Percentiles rank a stretch among this genome's conserved stretches.
Evolutionary conservation across 1,139 yeast species (phyloP).

Genomic region (Hansenula lynferdii): DNA sequence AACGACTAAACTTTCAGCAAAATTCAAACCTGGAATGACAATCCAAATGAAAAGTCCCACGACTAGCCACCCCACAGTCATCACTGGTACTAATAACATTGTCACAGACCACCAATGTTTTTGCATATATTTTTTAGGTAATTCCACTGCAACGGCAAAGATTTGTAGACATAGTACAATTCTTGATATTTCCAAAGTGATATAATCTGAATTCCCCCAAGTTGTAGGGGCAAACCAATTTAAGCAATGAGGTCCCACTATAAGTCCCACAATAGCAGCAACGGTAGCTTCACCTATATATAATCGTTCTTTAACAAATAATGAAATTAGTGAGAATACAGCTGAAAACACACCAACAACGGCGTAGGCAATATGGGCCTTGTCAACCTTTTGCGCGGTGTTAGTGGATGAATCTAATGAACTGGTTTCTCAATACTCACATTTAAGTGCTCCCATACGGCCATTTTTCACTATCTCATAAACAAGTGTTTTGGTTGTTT

Average conservation of each 20-base stretch:
- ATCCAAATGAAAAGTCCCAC: slow-evolving; percentile 85
- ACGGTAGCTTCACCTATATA: slow-evolving; percentile 96
- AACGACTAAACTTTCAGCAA: slow-evolving; percentile 71
- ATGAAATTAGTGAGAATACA: slow-evolving; percentile 80
- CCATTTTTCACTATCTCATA: slow-evolving; percentile 19
- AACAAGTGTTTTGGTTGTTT: no score
- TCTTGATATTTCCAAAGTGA: slow-evolving; percentile 85
- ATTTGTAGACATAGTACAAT: slow-evolving; percentile 89
- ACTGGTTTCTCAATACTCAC: no score
- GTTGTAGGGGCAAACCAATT: slow-evolving; percentile 82
- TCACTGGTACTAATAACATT: slow-evolving; percentile 78
- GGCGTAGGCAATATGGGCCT: slow-evolving; percentile 89
- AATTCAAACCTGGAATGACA: slow-evolving; percentile 76
- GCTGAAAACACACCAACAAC: slow-evolving; percentile 88
- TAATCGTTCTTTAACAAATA: slow-evolving; percentile 82
- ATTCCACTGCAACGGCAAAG: slow-evolving; percentile 95
- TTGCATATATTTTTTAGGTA: slow-evolving; percentile 90
- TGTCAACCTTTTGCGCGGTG: slow-evolving; percentile 32
- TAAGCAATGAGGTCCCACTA: slow-evolving; percentile 90
- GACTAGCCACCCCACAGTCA: slow-evolving; percentile 92
- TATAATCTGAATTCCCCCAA: slow-evolving; percentile 89
- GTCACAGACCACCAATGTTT: slow-evolving; percentile 86
- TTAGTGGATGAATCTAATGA: no score
- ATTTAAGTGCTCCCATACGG: slow-evolving; percentile 31
- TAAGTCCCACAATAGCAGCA: slow-evolving; percentile 86